Base-by-base conservation (phyloP, 495 filamentous ascomycete genomes). In the Talaromyces nanjingensis region DNA sequence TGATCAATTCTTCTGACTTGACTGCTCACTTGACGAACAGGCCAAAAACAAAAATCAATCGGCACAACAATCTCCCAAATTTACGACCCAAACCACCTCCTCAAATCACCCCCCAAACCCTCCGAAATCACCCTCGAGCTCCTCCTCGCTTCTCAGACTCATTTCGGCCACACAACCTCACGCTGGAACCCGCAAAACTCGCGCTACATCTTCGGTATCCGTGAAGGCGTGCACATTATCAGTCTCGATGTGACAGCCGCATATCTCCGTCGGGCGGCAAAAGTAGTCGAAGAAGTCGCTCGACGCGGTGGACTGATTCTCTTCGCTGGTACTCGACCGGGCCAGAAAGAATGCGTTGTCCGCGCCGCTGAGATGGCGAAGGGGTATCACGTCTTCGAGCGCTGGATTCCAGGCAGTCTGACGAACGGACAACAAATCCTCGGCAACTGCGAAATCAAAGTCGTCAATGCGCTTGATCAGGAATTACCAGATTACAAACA, bases 151-250 rank as follows among this genome's bases (percentile, higher is more conserved):
- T 87, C 88, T 9, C 91, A 96, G 73, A 86, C 87, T 31, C 94
- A 98, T 79, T 85, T 98, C 71, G 94, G 94, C 64, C 94, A 98
- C 79, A 82, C 88, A 68, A 94, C 90, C 2, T 91, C 92, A 55
- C 85, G 92, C 63, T 98, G 94, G 94, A 96, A 98, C 78, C 93
- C 96, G 14, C 86, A 86, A 45, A 98, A 98, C 80, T 87, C 91
- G 58, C 87, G 91, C 45, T 98, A 98, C 77, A 98, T 98, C 74
- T 93, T 90, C 73, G 94, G 94, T 70, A 87, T 96, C 65, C 86
- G 93, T 20, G 85, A 92, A 62, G 91, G 89, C 56, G 89, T 97
- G 65, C 94, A 98, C 78, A 93, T 98, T 72, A 94, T 98, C 75
- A 89, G 86, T 9, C 86, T 97, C 2, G 94, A 98, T 71, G 76